Conservation (phyloP, 225 moss, liverwort and hornwort species). For the Physcomitrium patens region DNA sequence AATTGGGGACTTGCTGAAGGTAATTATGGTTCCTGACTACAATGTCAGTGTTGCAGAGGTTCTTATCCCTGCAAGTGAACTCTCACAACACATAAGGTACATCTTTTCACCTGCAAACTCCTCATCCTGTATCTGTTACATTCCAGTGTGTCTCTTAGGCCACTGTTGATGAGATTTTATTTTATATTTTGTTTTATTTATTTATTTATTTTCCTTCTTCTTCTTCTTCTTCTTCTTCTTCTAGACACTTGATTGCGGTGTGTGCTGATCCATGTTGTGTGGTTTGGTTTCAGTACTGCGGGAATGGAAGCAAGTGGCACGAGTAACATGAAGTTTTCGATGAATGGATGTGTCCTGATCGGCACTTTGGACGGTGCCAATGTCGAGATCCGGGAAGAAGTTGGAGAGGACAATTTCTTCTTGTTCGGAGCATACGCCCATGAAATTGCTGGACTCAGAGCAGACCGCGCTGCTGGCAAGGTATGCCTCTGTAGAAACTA, state of each 20-base stretch:
- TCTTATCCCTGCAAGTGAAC: constrained; percentile 75
- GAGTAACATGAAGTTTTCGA: constrained; percentile 87
- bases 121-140: too few relatives aligned
- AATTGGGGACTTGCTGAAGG: constrained; percentile 74
- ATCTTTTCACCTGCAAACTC: too few relatives aligned
- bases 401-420: constrained; percentile 72
- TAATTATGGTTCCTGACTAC: constrained; percentile 82
- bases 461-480: constrained; percentile 29
- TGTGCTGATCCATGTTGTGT: too few relatives aligned
- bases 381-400: constrained; percentile 71
- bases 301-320: constrained; percentile 92
- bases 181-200: too few relatives aligned
- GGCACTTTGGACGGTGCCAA: constrained; percentile 86
- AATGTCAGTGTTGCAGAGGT: constrained; percentile 68
- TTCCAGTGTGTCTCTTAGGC: too few relatives aligned
- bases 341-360: constrained; percentile 78
- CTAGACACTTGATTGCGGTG: too few relatives aligned
- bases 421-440: constrained; percentile 64
- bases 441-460: constrained; percentile 60
- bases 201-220: too few relatives aligned
- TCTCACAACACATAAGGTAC: constrained; percentile 68
- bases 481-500: background rate
- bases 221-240: too few relatives aligned
- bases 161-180: too few relatives aligned
- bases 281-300: constrained; percentile 44